Base-by-base conservation (phyloP, 1,284 basidiomycete species). In the Heliocybe sulcata region DNA sequence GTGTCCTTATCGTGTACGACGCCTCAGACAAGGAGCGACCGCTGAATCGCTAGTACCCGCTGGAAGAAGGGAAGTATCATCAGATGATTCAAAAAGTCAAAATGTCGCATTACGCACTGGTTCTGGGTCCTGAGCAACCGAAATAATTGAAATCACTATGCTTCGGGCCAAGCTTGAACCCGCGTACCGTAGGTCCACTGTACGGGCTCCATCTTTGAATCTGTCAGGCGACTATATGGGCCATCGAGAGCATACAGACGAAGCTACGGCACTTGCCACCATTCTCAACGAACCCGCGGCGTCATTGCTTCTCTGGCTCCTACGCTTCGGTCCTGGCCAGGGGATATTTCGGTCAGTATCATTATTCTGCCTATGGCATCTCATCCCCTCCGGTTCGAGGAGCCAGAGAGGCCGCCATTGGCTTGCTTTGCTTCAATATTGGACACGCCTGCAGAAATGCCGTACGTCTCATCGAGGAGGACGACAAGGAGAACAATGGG, bases 171-270 rank as follows among this genome's bases (percentile, higher is more conserved):
- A n/a, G n/a, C n/a, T n/a, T n/a, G n/a, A n/a, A n/a, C n/a, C n/a
- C n/a, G 71, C 69, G 59, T 80, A 82, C 27, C 73, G 80, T 12
- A 80, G 79, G 47, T 83, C 80, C 45, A 82, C 61, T 22, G 61
- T 75, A 16, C 70, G 74, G 2, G 54, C 61, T 0, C 69, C 64
- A 55, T 82, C 80, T 19, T 51, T 77, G 82, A 80, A 56, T 82
- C 80, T 82, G 23, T 50, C 12, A 20, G 3, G 19, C 2, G 22
- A 27, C 14, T 9, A 45, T 14, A 11, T 11, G 12, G 29, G 29
- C 19, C 6, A 42, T 16, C 4, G 12, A 42, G 3, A 3, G 8
- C 16, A 42, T 42, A 16, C 38, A 42, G 6, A 20, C 12, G 38
- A 4, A 4, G 4, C 12, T n/a, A 42, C n/a, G 1, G n/a, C 16